Base-by-base conservation (phyloP, 345 rosid genomes). In the Microthlaspi erraticum region DNA sequence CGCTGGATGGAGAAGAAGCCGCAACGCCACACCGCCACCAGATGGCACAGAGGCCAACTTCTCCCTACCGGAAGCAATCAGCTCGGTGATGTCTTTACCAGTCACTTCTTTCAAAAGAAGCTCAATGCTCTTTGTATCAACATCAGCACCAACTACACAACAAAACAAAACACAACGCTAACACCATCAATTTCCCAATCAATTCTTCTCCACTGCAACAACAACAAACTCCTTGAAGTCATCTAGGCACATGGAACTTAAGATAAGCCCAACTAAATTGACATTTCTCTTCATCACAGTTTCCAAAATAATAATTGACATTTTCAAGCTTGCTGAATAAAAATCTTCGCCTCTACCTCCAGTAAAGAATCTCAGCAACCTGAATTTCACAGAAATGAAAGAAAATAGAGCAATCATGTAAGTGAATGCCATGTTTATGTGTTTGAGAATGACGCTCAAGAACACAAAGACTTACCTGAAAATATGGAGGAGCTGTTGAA, bases 401-500 rank as follows among this genome's bases (percentile, higher is more conserved):
- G 11, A 39, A 57, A 0, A 14, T 43, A 48, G 43, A 64, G 32
- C 7, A 56, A 46, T 32, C 6, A 7, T 44, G 60, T 73, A 39
- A 48, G 58, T 12, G 5, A 44, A 34, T 5, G 34, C 17, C 26
- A 46, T 53, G 58, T 53, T 5, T 13, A 2, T 34, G 16, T 36
- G 34, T 6, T 41, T 7, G 48, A 41, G 48, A 61, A 51, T 36
- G 23, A 34, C 45, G 43, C 46, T 37, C 65, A 72, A 17, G 77
- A 56, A 64, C 42, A 71, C 29, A 55, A 41, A 39, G n/a, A 17
- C 17, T 14, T 46, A 84, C 99, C 93, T 88, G 88, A 94, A 94
- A 54, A 91, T 89, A 73, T 88, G 92, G 64, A 94, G 86, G 45
- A 94, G 98, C 81, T 94, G 98, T 60, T 91, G 99, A 64, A 94